A percentile compares a stretch with the other conserved stretches of the same genome.
These are phyloP conservation scores for Coniochaeta sp. DNA, from an alignment of 2,329 filamentous ascomycete species.

Conservation along the genomic window DNA sequence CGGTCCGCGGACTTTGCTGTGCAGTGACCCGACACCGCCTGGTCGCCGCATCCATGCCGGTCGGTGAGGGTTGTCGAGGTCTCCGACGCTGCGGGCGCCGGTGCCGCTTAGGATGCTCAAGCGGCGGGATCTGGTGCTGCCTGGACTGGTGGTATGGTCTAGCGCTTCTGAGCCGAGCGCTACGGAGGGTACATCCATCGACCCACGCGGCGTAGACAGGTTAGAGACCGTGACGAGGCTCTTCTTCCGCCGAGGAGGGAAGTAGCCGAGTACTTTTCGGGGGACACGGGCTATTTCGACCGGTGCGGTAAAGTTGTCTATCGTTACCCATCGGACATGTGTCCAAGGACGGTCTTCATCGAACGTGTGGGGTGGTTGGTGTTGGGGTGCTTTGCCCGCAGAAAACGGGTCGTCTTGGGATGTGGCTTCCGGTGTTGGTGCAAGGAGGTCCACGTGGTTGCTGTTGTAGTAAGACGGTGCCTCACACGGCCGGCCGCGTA, in stretches of 20 bases:
- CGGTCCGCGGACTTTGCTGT: slow-evolving; percentile 66
- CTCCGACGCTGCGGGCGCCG: slow-evolving; percentile 28
- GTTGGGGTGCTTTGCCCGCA: slow-evolving; percentile 11
- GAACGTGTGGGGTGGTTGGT: slow-evolving; percentile 17
- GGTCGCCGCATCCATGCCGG: slow-evolving; percentile 69
- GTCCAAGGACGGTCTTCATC: slow-evolving; percentile 67
- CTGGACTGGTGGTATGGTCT: slow-evolving; percentile 21
- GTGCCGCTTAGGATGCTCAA: slow-evolving; percentile 32
- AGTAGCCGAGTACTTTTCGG: slow-evolving; percentile 77
- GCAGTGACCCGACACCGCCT: slow-evolving; percentile 81
- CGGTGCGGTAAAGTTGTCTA: slow-evolving; percentile 62
- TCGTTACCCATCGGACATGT: slow-evolving; percentile 82
- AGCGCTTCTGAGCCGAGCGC: slow-evolving; percentile 26
- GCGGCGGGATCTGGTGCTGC: slow-evolving; percentile 30
- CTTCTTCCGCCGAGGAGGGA: slow-evolving; percentile 86
- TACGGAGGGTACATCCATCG: slow-evolving; percentile 50
- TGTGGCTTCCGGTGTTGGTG: slow-evolving; percentile 34
- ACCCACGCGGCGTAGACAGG: slow-evolving; percentile 60
- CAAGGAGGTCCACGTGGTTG: slow-evolving; percentile 42
- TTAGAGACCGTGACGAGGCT: slow-evolving; percentile 61
- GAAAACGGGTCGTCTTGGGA: not conserved
- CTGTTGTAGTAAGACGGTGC: slow-evolving; percentile 35
- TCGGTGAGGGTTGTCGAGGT: slow-evolving; percentile 22
- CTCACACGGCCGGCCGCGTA: slow-evolving; percentile 68
- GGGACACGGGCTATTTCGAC: slow-evolving; percentile 84